Evolutionary conservation across 2,329 filamentous ascomycete species (phyloP), one percentile per base, ranked within the genome.

Genomic region (Bipolaris zeicola): DNA sequence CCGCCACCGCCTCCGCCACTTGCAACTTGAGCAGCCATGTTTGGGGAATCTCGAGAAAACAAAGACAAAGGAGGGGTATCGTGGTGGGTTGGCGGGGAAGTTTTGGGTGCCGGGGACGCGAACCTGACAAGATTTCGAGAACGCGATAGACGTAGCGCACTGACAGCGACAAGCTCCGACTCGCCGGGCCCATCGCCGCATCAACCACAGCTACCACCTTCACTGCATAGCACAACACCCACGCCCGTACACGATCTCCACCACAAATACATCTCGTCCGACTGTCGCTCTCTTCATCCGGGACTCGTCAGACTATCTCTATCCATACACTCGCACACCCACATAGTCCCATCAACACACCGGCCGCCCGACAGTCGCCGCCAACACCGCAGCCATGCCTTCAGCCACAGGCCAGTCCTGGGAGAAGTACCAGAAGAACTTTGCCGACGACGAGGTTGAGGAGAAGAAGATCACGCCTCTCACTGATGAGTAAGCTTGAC

Each of bases 381-480:
- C 52, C 53, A 51, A 34, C 53, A 41, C 64, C 59, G 64, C 75
- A 74, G 82, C 69, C 77, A 86, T 97, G 93, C 93, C 93, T 85
- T 94, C 91, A 82, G 94, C 95, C 79, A 96, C 90, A 72, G 95
- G 95, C 77, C 81, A 85, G 79, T 91, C 87, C 85, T 99, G 95
- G 95, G 95, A 99, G 85, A 98, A 98, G 83, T 98, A 96, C 85
- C 87, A 91, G 82, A 97, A 98, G 85, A 93, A 89, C 76, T 99
- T 91, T 76, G 94, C 89, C 75, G 95, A 99, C 75, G 95, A 99
- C 72, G 95, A 98, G 78, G 84, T 93, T 79, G 92, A 96, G 77
- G 95, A 99, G 85, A 99, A 99, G 89, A 99, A 99, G 87, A 99
- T 99, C 76, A 94, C 92, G 58, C 95, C 95, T 65, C 83, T 99